phyloP scores from a whole-genome alignment of 345 rosid species.

The Eucalyptus tenuipes region DNA sequence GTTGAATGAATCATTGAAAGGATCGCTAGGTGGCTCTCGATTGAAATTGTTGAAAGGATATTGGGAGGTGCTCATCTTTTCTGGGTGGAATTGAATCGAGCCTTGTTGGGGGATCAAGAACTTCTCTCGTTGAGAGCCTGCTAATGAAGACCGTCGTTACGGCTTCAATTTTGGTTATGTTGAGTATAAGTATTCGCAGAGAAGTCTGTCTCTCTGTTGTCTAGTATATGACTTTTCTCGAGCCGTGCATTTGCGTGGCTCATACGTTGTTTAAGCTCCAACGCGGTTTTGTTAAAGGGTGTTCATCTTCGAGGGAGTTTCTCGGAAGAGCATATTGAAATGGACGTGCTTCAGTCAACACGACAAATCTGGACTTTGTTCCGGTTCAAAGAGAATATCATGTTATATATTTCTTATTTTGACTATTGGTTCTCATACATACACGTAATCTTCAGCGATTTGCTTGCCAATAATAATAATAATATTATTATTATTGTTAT shows the following conservation, averaged over 20 bases:
- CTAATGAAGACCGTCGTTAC: neutral
- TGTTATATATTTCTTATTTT: no score
- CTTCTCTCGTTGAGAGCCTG: neutral
- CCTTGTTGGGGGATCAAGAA: neutral
- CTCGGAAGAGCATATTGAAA: neutral
- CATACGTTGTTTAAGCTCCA: neutral
- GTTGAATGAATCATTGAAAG: neutral
- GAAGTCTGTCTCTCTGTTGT: neutral
- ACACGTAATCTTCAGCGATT: no score
- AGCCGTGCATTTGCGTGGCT: neutral
- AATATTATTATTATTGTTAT: no score
- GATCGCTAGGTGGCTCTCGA: accelerated
- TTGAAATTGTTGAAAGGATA: neutral
- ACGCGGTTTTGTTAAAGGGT: neutral
- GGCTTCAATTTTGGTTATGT: neutral
- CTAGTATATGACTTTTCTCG: neutral
- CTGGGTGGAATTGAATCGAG: neutral
- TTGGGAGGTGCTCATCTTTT: neutral
- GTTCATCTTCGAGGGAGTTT: neutral
- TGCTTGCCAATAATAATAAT: no score
- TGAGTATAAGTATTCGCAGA: neutral
- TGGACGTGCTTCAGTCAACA: neutral
- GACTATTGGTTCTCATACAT: no score
- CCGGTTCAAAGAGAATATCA: no score
- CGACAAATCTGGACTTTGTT: no score